Conservation (phyloP, 2,329 filamentous ascomycete genomes). For the Ophiostoma sp. region DNA sequence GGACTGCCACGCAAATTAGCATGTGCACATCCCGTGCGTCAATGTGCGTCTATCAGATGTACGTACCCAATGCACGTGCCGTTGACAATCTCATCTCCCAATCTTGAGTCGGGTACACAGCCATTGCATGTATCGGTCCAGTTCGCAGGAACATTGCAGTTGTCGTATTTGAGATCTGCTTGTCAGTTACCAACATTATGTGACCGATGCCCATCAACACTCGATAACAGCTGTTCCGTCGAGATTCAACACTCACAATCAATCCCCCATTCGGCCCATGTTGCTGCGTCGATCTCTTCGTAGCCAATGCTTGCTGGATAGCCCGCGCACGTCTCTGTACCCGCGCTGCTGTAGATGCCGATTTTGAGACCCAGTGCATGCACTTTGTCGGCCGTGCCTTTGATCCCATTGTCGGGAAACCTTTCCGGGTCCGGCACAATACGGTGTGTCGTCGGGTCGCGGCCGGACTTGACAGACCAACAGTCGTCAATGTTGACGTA, state of each 20-base stretch:
- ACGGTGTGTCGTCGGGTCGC: constrained; percentile 40
- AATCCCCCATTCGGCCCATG: constrained; percentile 54
- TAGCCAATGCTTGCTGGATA: constrained; percentile 53
- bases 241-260: constrained; percentile 40
- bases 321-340: constrained; percentile 44
- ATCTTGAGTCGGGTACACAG: constrained; percentile 20
- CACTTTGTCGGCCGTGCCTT: constrained; percentile 46
- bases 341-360: constrained; percentile 57
- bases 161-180: constrained; percentile 52
- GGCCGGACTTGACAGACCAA: constrained; percentile 44
- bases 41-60: not conserved
- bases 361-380: constrained; percentile 55
- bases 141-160: constrained; percentile 37
- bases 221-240: no score
- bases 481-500: constrained; percentile 61
- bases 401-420: constrained; percentile 54
- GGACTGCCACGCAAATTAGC: not conserved
- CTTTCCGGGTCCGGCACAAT: constrained; percentile 44
- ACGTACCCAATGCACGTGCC: constrained; percentile 10
- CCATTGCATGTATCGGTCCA: constrained; percentile 20
- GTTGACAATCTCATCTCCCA: not conserved
- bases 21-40: no score
- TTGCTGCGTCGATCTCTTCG: constrained; percentile 52
- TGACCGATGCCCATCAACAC: no score
- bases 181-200: not conserved